Evolutionary conservation across 257 asterid genomes (phyloP), one percentile per base, ranked within the genome.

Genomic region (Voacanga thouarsii): DNA sequence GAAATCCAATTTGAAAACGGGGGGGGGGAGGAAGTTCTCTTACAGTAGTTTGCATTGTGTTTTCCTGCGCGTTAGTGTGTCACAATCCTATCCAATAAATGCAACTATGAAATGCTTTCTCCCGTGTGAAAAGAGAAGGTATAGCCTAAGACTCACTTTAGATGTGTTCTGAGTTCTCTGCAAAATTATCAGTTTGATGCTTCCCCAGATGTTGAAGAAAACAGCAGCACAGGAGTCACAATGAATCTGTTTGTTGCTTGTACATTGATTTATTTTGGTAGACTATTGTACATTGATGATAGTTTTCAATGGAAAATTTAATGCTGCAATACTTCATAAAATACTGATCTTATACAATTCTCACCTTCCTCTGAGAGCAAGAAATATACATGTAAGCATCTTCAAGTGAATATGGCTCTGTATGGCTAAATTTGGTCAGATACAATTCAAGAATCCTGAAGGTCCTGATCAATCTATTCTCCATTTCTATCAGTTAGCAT

Each of bases 401-500:
- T 45, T 71, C 44, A 45, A 59, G 55, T 60, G 33, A 53, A 55
- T 53, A 45, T 70, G 50, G 23, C 51, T 50, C 60, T 66, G 1
- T 71, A 9, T 65, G 72, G 23, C 72, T 49, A 51, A 45, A 39
- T 24, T 71, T 44, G 55, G 41, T 53, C 9, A 4, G 12, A 59
- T 51, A 24, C 23, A 41, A 55, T 16, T 80, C 51, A 75, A 80
- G 76, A 75, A 75, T 80, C 41, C 70, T 24, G 23, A 6, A 73
- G 44, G 65, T 49, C 18, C 72, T 71, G 43, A 41, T 43, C 39
- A 57, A 55, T 26, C 73, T 59, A 71, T 37, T 78, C 26, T 59
- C 45, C 37, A 41, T 21, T 56, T 45, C 77, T 61, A 80, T 47
- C 75, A 55, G 65, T 75, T 75, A 80, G 83, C 53, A 57, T 55